These are phyloP conservation scores for Tilletia setariae DNA, from an alignment of 1,284 basidiomycete species.

Conservation along the genomic window DNA sequence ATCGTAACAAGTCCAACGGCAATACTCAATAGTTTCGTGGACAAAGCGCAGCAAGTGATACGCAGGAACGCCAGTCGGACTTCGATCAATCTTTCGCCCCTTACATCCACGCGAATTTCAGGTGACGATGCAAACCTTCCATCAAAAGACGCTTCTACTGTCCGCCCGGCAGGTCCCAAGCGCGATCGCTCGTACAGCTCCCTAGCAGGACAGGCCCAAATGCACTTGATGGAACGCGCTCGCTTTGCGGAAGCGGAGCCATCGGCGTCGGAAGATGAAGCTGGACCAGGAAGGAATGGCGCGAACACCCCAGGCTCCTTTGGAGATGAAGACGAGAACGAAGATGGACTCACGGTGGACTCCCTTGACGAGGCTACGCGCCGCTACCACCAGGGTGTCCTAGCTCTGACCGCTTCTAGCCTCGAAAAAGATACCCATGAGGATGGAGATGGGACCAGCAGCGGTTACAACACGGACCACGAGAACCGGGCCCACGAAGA, in stretches of 20 bases:
- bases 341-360: neutral
- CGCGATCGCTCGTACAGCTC: conserved; percentile 28
- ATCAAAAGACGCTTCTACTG: neutral
- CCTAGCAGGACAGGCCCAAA: conserved; percentile 39
- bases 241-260: conserved; percentile 43
- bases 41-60: conserved; percentile 3
- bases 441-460: conserved; percentile 7
- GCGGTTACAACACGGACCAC: conserved; percentile 14
- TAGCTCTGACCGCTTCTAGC: conserved; percentile 5
- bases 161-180: neutral
- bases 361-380: neutral
- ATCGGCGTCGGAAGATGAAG: conserved; percentile 24
- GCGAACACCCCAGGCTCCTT: neutral
- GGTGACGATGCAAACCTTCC: too few relatives aligned
- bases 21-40: conserved; percentile 6
- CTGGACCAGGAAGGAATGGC: neutral
- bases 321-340: conserved; percentile 3
- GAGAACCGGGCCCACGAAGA: conserved; percentile 10
- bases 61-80: neutral
- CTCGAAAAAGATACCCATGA: neutral
- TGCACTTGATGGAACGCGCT: conserved; percentile 44
- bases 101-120: neutral
- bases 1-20: neutral
- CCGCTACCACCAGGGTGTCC: neutral
- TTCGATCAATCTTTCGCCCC: neutral